phyloP scores from a whole-genome alignment of 495 filamentous ascomycete species.

The Acidomyces sp. region DNA sequence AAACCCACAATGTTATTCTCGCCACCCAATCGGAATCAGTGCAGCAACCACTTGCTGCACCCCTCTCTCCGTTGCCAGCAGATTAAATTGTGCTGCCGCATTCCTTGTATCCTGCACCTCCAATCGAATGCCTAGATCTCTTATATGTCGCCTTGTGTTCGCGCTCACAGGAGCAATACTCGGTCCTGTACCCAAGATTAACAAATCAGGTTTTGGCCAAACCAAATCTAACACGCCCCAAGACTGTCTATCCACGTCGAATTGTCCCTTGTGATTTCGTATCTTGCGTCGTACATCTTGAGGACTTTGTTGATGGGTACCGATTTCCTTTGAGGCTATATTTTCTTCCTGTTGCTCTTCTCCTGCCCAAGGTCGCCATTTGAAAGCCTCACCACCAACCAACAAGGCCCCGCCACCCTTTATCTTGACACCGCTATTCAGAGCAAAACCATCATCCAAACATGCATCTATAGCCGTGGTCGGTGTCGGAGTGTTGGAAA shows the following conservation, averaged over 20 bases:
- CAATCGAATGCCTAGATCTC: conserved; percentile 65
- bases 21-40: conserved; percentile 73
- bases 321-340: conserved; percentile 23
- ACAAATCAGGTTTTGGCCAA: conserved; percentile 85
- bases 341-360: conserved; percentile 19
- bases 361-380: conserved; percentile 67
- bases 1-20: conserved; percentile 10
- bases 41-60: conserved; percentile 72
- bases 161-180: conserved; percentile 63
- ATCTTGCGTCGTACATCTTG: conserved; percentile 31
- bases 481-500: conserved; percentile 61
- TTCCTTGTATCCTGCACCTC: conserved; percentile 90
- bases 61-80: conserved; percentile 47
- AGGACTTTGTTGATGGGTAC: conserved; percentile 21
- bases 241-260: conserved; percentile 55
- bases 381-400: conserved; percentile 73
- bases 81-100: conserved; percentile 73
- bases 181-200: conserved; percentile 77
- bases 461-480: conserved; percentile 73
- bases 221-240: conserved; percentile 68
- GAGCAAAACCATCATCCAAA: conserved; percentile 60
- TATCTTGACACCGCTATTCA: conserved; percentile 64
- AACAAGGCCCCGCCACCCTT: conserved; percentile 56
- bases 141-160: conserved; percentile 55
- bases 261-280: conserved; percentile 64